Percentiles rank a stretch among this genome's conserved stretches.
phyloP scores from a whole-genome alignment of 805 yeast species.

The Zygosaccharomyces bailii region DNA sequence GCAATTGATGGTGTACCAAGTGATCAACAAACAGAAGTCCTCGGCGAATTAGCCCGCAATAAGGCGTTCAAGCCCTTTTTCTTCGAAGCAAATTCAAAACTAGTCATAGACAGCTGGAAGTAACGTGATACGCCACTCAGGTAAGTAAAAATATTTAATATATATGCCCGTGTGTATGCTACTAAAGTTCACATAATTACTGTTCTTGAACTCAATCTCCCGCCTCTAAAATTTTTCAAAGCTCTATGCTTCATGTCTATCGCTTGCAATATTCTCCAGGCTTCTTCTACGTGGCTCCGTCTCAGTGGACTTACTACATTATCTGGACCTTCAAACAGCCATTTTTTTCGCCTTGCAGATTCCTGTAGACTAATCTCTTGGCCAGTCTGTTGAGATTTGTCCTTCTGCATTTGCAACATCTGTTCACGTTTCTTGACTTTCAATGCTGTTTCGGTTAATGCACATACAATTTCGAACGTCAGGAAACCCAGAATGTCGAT shows the following conservation, averaged over 20 bases:
- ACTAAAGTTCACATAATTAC: conserved; percentile 31
- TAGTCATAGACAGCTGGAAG: conserved; percentile 24
- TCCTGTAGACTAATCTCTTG: conserved; percentile 38
- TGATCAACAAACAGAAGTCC: conserved; percentile 20
- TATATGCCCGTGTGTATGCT: not conserved
- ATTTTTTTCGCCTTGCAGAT: conserved; percentile 47
- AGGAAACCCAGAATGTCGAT: conserved; percentile 92
- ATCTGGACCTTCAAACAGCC: conserved; percentile 84
- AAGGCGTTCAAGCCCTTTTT: conserved; percentile 24
- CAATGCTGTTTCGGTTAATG: conserved; percentile 87
- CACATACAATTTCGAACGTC: conserved; percentile 95
- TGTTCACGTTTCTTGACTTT: conserved; percentile 71
- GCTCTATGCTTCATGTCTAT: conserved; percentile 57
- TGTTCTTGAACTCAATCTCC: conserved; percentile 36
- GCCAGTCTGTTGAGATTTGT: conserved; percentile 35
- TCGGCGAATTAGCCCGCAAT: conserved; percentile 20
- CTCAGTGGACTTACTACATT: conserved; percentile 73
- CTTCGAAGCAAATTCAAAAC: conserved; percentile 28
- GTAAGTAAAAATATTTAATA: too few species aligned
- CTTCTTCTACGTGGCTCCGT: conserved; percentile 81
- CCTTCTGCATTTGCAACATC: conserved; percentile 39
- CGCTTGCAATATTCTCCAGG: conserved; percentile 76
- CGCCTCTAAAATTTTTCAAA: conserved; percentile 62
- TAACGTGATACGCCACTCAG: too few species aligned
- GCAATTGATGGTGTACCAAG: conserved; percentile 16